These are phyloP conservation scores for Penicillium oxalicum DNA, from an alignment of 2,329 filamentous ascomycete species.

Conservation along the genomic window DNA sequence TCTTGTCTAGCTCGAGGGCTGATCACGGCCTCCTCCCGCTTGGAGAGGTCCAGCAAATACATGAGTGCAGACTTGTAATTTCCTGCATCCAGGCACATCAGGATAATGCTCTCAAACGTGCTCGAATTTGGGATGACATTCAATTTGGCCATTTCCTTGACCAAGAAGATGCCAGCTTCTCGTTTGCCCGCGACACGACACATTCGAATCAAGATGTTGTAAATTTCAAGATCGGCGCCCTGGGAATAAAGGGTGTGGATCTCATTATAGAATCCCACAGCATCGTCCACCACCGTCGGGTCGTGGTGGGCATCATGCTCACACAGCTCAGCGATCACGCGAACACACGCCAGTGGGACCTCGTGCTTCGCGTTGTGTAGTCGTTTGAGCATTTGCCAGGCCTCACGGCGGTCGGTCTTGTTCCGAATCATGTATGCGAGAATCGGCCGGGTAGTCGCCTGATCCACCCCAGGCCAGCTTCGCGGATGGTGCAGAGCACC, in stretches of 20 bases:
- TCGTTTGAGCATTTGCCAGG: constrained; percentile 52
- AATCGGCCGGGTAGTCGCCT: constrained; percentile 59
- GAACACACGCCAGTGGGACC: constrained; percentile 46
- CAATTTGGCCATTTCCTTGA: constrained; percentile 56
- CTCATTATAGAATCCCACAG: constrained; percentile 56
- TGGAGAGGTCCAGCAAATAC: constrained; percentile 35
- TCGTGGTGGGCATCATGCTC: constrained; percentile 35
- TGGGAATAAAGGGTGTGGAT: constrained; percentile 48
- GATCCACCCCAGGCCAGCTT: constrained; percentile 53
- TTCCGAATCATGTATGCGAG: constrained; percentile 50
- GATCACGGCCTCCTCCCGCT: constrained; percentile 22
- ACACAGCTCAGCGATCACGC: constrained; percentile 48
- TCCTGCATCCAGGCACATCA: constrained; percentile 47
- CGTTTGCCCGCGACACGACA: constrained; percentile 44
- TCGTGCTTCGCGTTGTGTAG: constrained; percentile 46
- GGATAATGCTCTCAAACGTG: constrained; percentile 58
- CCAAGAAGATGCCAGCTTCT: constrained; percentile 55
- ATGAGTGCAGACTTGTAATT: constrained; percentile 34
- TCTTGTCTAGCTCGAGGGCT: constrained; percentile 20
- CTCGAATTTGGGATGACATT: constrained; percentile 49
- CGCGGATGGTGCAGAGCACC: constrained; percentile 67
- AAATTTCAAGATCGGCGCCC: constrained; percentile 46
- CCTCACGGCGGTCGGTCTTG: constrained; percentile 44
- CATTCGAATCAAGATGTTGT: constrained; percentile 54
- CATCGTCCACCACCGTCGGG: constrained; percentile 40